Conservation (phyloP, 1,139 yeast species). For the Debaryomyces singareniensis region DNA sequence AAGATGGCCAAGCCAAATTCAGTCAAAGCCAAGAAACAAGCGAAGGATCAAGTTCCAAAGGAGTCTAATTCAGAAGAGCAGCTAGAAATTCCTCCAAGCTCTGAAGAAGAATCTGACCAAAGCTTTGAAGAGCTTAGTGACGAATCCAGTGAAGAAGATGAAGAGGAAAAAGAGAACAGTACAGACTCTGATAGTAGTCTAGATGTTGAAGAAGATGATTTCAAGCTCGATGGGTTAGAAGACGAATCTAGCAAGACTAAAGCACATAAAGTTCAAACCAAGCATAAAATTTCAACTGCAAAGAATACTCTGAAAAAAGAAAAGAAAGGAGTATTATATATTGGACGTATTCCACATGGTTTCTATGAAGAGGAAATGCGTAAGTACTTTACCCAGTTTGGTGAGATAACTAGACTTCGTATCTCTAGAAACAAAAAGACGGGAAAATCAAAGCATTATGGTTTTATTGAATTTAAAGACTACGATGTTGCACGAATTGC, state of each 20-base stretch:
- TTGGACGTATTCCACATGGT: conserved; percentile 91
- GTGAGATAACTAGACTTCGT: conserved; percentile 69
- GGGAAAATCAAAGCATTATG: conserved; percentile 91
- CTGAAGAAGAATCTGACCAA: too few relatives aligned
- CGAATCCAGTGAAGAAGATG: conserved; percentile 14
- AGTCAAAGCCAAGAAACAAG: too few relatives aligned
- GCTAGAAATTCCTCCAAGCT: too few relatives aligned
- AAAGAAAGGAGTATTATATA: conserved; percentile 64
- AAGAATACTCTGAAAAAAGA: conserved; percentile 7
- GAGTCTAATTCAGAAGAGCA: too few relatives aligned
- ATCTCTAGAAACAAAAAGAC: conserved; percentile 85
- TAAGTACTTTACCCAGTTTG: conserved; percentile 84
- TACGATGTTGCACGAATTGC: conserved; percentile 79
- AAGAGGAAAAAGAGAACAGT: conserved; percentile 4
- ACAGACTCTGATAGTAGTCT: conserved; percentile 4
- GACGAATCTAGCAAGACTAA: conserved; percentile 6
- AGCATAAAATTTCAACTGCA: conserved; percentile 2
- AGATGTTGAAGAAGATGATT: conserved; percentile 16
- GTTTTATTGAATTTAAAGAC: conserved; percentile 76
- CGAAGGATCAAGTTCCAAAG: too few relatives aligned
- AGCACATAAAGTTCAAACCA: conserved; percentile 1
- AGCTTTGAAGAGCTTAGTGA: too few relatives aligned
- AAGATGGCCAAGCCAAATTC: too few relatives aligned
- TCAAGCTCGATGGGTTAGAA: conserved; percentile 12
- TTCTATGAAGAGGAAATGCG: conserved; percentile 80